Evolutionary conservation across 257 asterid genomes (phyloP).

Genomic region (Fraxinus quadrangulata): DNA sequence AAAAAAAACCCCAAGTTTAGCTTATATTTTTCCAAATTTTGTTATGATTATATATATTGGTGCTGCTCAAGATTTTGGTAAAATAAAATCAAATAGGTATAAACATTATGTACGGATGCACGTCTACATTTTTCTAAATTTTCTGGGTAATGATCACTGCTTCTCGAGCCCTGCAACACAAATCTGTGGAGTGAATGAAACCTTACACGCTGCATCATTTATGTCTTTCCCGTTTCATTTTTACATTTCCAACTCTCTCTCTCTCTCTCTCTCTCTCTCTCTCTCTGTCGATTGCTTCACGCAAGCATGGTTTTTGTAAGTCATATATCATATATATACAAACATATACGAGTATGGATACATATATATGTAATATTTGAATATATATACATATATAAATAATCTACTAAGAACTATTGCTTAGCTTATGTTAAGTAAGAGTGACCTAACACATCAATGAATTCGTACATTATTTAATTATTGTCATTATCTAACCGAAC

Average conservation of each 20-base stretch:
- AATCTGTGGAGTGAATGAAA: slow-evolving; percentile 58
- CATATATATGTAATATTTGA: too few relatives aligned
- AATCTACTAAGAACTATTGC: too few relatives aligned
- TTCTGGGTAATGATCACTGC: slow-evolving; percentile 33
- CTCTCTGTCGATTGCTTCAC: slow-evolving; percentile 32
- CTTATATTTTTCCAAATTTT: too few relatives aligned
- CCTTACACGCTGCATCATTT: slow-evolving; percentile 80
- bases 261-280: neutral
- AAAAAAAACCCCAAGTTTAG: too few relatives aligned
- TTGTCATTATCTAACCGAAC: too few relatives aligned
- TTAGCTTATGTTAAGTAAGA: too few relatives aligned
- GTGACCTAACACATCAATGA: too few relatives aligned
- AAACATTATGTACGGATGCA: neutral
- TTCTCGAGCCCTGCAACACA: slow-evolving; percentile 76
- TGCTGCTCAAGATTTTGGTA: neutral
- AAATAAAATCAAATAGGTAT: neutral
- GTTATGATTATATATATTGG: neutral
- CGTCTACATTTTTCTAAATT: neutral
- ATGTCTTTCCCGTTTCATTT: slow-evolving; percentile 25
- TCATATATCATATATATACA: too few relatives aligned
- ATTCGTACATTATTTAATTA: too few relatives aligned
- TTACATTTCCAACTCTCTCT: neutral
- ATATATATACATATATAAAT: too few relatives aligned
- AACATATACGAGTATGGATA: too few relatives aligned
- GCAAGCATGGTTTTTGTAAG: slow-evolving; percentile 18